Conservation (phyloP, 2,329 filamentous ascomycete species). For the Colletotrichum higginsianum region DNA sequence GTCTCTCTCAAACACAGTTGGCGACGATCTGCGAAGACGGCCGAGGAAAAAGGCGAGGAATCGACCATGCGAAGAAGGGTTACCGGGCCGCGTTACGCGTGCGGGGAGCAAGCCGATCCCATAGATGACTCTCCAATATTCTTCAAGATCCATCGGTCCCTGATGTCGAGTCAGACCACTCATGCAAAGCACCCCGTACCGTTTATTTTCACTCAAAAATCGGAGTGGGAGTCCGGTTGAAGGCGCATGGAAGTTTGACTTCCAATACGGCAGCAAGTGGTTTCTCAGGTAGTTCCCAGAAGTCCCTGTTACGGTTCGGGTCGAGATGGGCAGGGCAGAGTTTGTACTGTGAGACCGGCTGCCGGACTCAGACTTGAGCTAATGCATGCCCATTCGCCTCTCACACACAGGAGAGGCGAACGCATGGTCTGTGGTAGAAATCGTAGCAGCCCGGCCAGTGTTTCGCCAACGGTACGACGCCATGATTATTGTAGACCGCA, state of each 20-base stretch:
- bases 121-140: no score
- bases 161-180: not conserved
- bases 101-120: not conserved
- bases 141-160: not conserved
- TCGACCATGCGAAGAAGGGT: slow-evolving; percentile 4
- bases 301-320: slow-evolving; percentile 2
- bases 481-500: slow-evolving; percentile 2
- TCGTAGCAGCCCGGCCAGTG: slow-evolving; percentile 13
- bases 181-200: slow-evolving; percentile 2
- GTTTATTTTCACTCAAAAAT: not conserved
- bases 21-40: slow-evolving; percentile 12
- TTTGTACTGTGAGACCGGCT: slow-evolving; percentile 37
- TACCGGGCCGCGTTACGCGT: slow-evolving; percentile 17
- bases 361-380: slow-evolving; percentile 26
- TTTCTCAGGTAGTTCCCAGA: not conserved
- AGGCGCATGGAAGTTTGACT: not conserved
- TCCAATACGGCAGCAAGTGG: not conserved
- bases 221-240: not conserved
- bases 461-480: slow-evolving; percentile 30
- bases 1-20: not conserved
- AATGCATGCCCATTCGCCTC: slow-evolving; percentile 17
- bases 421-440: slow-evolving; percentile 37
- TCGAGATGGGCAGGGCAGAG: slow-evolving; percentile 18
- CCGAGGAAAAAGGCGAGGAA: not conserved
- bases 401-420: slow-evolving; percentile 29